These are phyloP conservation scores for Aureobasidium namibiae DNA, from an alignment of 2,329 filamentous ascomycete genomes.

Conservation along the genomic window DNA sequence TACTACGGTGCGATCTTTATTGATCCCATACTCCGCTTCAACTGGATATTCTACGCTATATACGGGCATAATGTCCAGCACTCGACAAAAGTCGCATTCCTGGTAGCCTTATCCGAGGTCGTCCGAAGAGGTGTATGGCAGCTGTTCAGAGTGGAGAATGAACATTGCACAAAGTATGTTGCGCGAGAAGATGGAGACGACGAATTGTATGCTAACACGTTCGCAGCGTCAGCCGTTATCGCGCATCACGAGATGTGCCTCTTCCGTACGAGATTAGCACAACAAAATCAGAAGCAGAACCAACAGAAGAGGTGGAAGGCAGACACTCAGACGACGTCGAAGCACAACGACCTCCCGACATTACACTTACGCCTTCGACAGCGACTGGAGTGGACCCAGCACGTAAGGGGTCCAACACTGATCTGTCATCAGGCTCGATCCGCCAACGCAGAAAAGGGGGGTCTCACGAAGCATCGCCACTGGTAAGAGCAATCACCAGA, in stretches of 20 bases:
- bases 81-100: constrained; percentile 71
- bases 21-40: constrained; percentile 80
- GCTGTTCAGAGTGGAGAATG: constrained; percentile 91
- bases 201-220: constrained; percentile 9
- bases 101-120: constrained; percentile 70
- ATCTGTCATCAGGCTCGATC: neutral
- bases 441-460: constrained; percentile 15
- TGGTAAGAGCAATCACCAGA: constrained; percentile 38
- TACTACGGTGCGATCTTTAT: constrained; percentile 82
- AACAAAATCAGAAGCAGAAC: neutral
- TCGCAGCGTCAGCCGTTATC: constrained; percentile 64
- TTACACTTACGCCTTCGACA: neutral
- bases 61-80: constrained; percentile 75
- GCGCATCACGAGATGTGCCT: constrained; percentile 78
- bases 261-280: constrained; percentile 60
- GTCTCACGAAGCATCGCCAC: constrained; percentile 25
- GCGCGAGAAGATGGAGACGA: neutral
- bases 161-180: constrained; percentile 71
- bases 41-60: constrained; percentile 90
- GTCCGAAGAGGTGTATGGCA: constrained; percentile 84
- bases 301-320: neutral
- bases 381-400: constrained; percentile 14
- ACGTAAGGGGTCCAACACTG: neutral
- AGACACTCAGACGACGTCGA: constrained; percentile 10
- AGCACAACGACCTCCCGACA: constrained; percentile 6